Percentiles rank a stretch among this genome's conserved stretches.
Conservation (phyloP, 192 early-diverging fungal genomes). For the Diversispora epigaea region DNA sequence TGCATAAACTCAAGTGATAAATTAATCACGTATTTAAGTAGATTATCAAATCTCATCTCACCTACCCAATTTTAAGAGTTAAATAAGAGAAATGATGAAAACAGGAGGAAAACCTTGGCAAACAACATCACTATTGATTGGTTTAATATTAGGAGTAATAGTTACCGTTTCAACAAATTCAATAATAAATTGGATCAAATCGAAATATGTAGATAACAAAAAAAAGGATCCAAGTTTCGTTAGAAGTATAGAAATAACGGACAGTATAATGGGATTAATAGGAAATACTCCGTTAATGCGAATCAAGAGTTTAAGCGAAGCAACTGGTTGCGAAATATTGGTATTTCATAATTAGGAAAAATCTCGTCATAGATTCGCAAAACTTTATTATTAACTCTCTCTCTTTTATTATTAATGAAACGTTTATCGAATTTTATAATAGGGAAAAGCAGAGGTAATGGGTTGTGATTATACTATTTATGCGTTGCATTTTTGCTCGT, state of each 20-base stretch:
- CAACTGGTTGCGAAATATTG: constrained; percentile 86
- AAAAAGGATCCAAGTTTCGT: neutral
- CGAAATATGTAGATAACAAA: neutral
- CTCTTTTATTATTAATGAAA: no score
- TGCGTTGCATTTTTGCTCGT: neutral
- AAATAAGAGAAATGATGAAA: no score
- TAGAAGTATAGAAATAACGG: constrained; percentile 39
- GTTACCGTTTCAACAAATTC: constrained; percentile 2
- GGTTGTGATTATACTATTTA: neutral
- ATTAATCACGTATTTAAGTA: no score
- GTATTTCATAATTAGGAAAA: constrained; percentile 34
- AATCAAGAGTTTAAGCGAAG: constrained; percentile 81
- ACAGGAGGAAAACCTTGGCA: neutral
- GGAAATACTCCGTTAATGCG: constrained; percentile 91
- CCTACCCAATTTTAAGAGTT: no score
- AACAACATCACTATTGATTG: neutral
- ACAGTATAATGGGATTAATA: constrained; percentile 81
- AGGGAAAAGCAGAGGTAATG: constrained; percentile 38
- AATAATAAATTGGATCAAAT: neutral
- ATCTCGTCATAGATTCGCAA: no score
- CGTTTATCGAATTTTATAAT: neutral
- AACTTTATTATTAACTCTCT: no score
- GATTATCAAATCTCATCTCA: no score
- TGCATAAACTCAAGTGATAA: no score
- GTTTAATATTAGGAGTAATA: neutral